A percentile compares a stretch with the other conserved stretches of the same genome.
phyloP scores from a whole-genome alignment of 2,329 filamentous ascomycete genomes.

The Lachnellula cervina region DNA sequence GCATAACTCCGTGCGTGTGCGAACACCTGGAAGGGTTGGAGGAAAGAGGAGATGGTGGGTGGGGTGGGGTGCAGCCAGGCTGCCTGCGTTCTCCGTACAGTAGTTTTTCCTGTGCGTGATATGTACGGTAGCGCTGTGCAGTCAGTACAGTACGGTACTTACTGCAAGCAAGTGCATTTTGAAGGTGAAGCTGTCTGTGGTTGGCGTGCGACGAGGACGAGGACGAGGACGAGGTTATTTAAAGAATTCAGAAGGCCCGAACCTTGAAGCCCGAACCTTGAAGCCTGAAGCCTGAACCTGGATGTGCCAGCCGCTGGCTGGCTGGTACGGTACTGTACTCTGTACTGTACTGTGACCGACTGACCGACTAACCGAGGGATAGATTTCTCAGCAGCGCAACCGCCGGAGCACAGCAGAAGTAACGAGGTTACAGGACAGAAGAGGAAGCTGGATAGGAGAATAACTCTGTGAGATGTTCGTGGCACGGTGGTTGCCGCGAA shows the following conservation, averaged over 20 bases:
- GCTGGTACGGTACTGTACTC: too few relatives aligned
- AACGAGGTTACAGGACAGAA: not conserved
- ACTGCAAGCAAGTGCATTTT: not conserved
- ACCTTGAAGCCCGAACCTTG: not conserved
- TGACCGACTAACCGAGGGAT: not conserved
- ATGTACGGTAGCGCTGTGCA: not conserved
- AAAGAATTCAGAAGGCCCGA: conserved; percentile 10
- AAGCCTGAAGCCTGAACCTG: not conserved
- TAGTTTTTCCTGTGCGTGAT: conserved; percentile 1
- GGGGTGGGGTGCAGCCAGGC: conserved; percentile 14
- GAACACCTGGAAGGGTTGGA: conserved; percentile 2
- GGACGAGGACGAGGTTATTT: conserved; percentile 6
- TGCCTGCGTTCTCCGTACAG: not conserved
- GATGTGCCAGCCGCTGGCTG: not conserved
- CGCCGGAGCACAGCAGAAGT: not conserved
- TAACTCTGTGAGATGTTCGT: not conserved
- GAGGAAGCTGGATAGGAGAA: not conserved
- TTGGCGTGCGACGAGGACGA: not conserved
- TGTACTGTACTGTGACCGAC: too few relatives aligned
- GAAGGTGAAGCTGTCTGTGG: not conserved
- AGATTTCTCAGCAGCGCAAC: not conserved
- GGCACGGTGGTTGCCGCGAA: not conserved
- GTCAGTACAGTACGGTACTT: not conserved
- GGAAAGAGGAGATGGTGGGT: not conserved
- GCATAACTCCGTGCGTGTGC: not conserved